Base-by-base conservation (phyloP, 305 asterid species). In the Nicotiana rustica region DNA sequence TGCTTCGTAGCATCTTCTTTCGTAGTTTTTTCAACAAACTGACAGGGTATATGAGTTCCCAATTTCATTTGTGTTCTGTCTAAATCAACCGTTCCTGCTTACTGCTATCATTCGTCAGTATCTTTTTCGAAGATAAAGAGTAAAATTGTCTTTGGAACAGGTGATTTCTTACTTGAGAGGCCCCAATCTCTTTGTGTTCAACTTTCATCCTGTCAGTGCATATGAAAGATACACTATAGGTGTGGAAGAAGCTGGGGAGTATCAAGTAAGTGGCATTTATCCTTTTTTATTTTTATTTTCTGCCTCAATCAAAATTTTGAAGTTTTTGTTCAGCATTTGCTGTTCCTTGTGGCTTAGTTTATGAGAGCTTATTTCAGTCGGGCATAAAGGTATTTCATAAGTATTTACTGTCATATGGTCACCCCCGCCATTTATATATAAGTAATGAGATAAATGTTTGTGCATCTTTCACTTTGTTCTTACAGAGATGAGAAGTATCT, bases 201-300 rank as follows among this genome's bases (percentile, higher is more conserved):
- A 94, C 89, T 96, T 96, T 79, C 98, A 96, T 84, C 99, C 97
- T 61, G 84, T 86, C 64, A 89, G 89, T 82, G 90, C 97, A 79
- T 88, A 94, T 78, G 93, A 88, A 78, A 88, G 87, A 81, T 94
- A 93, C 86, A 85, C 84, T 76, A 69, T 96, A 78, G 98, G 99
- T 66, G 99, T 93, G 79, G 98, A 92, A 87, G 99, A 96, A 87
- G 99, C 99, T 84, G 99, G 98, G 85, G 98, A 96, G 81, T 96
- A 94, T 91, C 91, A 94, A 86, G 99, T 94, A 88, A 91, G 99
- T 87, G 88, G 47, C 78, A 64, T 67, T 78, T 64, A 68, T 25
- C 38, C 13, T 60, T 73, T 66, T 61, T 5, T 61, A 47, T 13
- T 3, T 61, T 62, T 6, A 4, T 38, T 76, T 55, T 3, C 29